Conservation (phyloP, 2,329 filamentous ascomycete species). For the Coleophoma cylindrospora region DNA sequence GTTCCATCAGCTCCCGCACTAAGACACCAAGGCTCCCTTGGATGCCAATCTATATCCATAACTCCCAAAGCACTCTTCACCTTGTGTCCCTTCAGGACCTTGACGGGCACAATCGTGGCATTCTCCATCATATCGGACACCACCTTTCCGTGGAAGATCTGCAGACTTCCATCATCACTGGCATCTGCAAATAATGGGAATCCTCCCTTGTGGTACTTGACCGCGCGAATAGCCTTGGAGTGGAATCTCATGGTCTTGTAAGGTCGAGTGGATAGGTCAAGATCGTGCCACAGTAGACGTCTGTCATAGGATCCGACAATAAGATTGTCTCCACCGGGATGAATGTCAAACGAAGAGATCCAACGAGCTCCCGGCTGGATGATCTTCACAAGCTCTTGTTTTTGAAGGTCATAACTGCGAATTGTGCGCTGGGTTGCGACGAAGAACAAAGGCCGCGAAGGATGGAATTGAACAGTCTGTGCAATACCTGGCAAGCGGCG, state of each 20-base stretch:
- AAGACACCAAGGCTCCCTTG: slow-evolving; percentile 86
- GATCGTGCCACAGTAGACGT: slow-evolving; percentile 91
- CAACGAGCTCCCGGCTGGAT: slow-evolving; percentile 89
- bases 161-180: slow-evolving; percentile 88
- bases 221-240: slow-evolving; percentile 81
- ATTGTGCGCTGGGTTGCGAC: slow-evolving; percentile 93
- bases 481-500: slow-evolving; percentile 67
- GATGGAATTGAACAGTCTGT: slow-evolving; percentile 92
- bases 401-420: slow-evolving; percentile 87
- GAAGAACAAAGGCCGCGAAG: slow-evolving; percentile 87
- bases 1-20: slow-evolving; percentile 93
- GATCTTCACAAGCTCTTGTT: slow-evolving; percentile 87
- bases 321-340: slow-evolving; percentile 88
- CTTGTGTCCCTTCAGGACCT: slow-evolving; percentile 87
- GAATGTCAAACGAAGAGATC: slow-evolving; percentile 92
- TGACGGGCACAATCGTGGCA: slow-evolving; percentile 91
- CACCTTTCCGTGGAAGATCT: slow-evolving; percentile 96
- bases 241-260: slow-evolving; percentile 98
- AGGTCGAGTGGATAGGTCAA: slow-evolving; percentile 83
- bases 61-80: slow-evolving; percentile 83
- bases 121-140: slow-evolving; percentile 94
- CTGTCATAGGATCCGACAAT: slow-evolving; percentile 94
- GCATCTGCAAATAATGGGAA: slow-evolving; percentile 90
- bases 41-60: slow-evolving; percentile 94
- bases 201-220: slow-evolving; percentile 76